phyloP scores from a whole-genome alignment of 805 yeast species.

The Teunomyces tritomae region DNA sequence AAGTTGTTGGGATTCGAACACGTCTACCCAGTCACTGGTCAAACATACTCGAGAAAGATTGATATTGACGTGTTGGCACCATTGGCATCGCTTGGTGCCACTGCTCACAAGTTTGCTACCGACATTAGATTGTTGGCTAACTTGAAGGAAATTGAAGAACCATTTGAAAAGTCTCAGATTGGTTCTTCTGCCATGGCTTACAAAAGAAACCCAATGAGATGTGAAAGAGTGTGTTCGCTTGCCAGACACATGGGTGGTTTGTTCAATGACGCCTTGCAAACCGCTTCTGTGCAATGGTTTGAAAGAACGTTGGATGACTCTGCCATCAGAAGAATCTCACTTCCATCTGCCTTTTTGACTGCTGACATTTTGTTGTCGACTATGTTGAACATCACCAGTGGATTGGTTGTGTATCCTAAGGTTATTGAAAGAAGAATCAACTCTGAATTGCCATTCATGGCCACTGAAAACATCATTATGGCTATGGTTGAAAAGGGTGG shows the following conservation, averaged over 20 bases:
- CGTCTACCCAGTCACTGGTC: conserved; percentile 98
- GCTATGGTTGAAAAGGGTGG: conserved; percentile 99
- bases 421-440: conserved; percentile 95
- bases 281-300: conserved; percentile 98
- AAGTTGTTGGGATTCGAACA: conserved; percentile 90
- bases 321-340: conserved; percentile 94
- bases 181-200: conserved; percentile 99
- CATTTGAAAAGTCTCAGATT: conserved; percentile 97
- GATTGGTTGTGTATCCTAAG: conserved; percentile 96
- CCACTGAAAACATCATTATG: conserved; percentile 98
- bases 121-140: conserved; percentile 94
- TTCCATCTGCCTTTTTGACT: conserved; percentile 95
- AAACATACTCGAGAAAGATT: conserved; percentile 97
- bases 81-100: conserved; percentile 89
- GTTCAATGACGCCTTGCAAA: conserved; percentile 90
- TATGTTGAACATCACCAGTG: conserved; percentile 86
- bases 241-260: conserved; percentile 93
- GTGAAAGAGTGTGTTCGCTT: conserved; percentile 97
- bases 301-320: conserved; percentile 98
- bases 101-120: conserved; percentile 97
- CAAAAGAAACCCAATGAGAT: conserved; percentile 99
- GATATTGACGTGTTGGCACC: conserved; percentile 94
- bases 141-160: conserved; percentile 96
- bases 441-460: conserved; percentile 98
- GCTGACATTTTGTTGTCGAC: conserved; percentile 92